These are phyloP conservation scores for Thelonectria blattea DNA, from an alignment of 2,329 filamentous ascomycete species.

Conservation along the genomic window DNA sequence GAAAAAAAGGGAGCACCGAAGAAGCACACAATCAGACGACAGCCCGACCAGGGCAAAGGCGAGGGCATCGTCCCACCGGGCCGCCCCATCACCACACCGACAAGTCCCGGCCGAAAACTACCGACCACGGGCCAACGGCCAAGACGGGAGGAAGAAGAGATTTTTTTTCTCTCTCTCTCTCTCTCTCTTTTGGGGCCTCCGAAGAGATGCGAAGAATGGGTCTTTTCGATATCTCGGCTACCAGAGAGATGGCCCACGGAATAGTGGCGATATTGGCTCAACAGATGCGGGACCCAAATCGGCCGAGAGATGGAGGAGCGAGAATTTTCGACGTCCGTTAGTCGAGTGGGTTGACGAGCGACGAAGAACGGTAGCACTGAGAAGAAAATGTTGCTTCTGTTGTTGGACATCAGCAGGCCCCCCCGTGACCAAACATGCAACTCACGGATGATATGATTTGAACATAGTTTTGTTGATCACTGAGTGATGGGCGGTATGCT, in stretches of 20 bases:
- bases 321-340: slow-evolving; percentile 8
- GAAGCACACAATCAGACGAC: slow-evolving; percentile 23
- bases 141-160: slow-evolving; percentile 6
- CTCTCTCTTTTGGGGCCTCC: background rate
- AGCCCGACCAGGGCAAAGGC: background rate
- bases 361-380: background rate
- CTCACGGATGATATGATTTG: background rate
- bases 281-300: slow-evolving; percentile 10
- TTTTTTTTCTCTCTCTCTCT: background rate
- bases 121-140: slow-evolving; percentile 30
- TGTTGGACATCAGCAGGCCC: too few relatives aligned
- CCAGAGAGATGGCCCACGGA: background rate
- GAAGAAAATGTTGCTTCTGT: too few relatives aligned
- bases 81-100: slow-evolving; percentile 19
- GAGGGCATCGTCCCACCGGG: slow-evolving; percentile 5
- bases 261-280: background rate
- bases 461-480: background rate
- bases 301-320: slow-evolving; percentile 27
- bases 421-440: background rate
- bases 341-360: slow-evolving; percentile 20
- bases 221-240: background rate
- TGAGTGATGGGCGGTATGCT: background rate
- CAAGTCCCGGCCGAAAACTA: slow-evolving; percentile 35
- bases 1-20: slow-evolving; percentile 13
- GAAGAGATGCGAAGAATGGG: background rate